Evolutionary conservation across 164 flowering plant genomes (phyloP), one percentile per base, ranked within the genome.

Genomic region (Berberis thunbergii): DNA sequence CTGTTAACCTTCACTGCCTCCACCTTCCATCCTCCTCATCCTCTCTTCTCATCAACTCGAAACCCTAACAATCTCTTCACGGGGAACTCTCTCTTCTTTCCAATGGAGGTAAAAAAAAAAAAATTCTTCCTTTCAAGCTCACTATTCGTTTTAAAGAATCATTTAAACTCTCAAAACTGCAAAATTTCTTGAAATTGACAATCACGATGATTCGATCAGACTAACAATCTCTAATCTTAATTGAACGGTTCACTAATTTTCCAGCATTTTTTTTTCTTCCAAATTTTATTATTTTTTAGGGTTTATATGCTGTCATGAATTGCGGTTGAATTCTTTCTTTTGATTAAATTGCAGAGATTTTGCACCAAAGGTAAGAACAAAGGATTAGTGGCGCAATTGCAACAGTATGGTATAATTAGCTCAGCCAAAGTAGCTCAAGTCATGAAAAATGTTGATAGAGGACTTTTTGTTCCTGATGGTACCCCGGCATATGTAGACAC

Each of bases 381-480:
- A 63, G 81, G 57, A 38, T 80, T 91, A 82, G 89, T 91, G 73
- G 81, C 78, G 62, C 66, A 86, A 61, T 74, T 94, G 81, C 78
- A 74, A 69, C 69, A 69, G 6, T 87, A 73, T 76, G 96, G 99
- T 39, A 80, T 91, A 57, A 72, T 94, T 43, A 72, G 65, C 41
- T 95, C 96, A 4, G 73, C 71, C 41, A 91, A 76, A 69, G 96
- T 91, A 13, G 86, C 83, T 13, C 86, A 91, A 80, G 88, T 89
- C n/a, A 87, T 95, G 96, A 84, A 82, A 75, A 70, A 71, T 46
- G 52, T 91, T 60, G 97, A 94, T 54, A 81, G 99, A 71, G 95
- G 84, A 57, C 68, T 83, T 65, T 94, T 94, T 78, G 97, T 94
- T 12, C 96, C 92, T 40, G 70, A 69, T 44, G 94, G 87, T 8